A percentile compares a stretch with the other conserved stretches of the same genome.
Evolutionary conservation across 176 grass and related monocot species (phyloP).

Genomic region (Thinopyrum elongatum): DNA sequence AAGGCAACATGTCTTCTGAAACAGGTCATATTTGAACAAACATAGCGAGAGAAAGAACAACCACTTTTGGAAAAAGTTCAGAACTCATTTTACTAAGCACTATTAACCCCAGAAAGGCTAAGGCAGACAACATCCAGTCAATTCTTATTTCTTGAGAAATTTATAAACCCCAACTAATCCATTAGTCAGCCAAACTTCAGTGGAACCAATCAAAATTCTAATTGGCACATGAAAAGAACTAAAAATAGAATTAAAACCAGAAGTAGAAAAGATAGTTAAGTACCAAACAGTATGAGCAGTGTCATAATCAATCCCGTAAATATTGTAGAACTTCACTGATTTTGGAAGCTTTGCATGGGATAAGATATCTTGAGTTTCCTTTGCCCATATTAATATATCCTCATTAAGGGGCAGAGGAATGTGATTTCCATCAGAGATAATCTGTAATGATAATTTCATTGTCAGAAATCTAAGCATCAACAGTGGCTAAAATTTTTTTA

Average conservation of each 20-base stretch:
- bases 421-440: slow-evolving; percentile 58
- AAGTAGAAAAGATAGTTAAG: neutral
- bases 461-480: slow-evolving; percentile 15
- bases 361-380: slow-evolving; percentile 80
- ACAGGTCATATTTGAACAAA: neutral
- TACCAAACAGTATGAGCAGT: slow-evolving; percentile 93
- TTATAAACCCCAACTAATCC: neutral
- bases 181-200: neutral
- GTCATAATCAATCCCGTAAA: slow-evolving; percentile 75
- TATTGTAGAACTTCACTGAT: slow-evolving; percentile 94
- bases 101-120: neutral
- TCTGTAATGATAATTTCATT: slow-evolving; percentile 48
- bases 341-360: slow-evolving; percentile 74
- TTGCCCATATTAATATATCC: slow-evolving; percentile 90
- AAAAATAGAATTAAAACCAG: neutral
- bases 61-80: neutral
- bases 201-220: neutral
- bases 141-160: neutral
- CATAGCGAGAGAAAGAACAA: neutral
- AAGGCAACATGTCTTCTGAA: neutral
- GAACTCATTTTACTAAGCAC: neutral
- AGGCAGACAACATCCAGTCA: neutral
- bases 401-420: slow-evolving; percentile 70
- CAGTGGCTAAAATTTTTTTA: neutral
- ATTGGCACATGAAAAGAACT: neutral